Conservation (phyloP, 192 early-diverging fungal species). For the Geranomyces variabilis region DNA sequence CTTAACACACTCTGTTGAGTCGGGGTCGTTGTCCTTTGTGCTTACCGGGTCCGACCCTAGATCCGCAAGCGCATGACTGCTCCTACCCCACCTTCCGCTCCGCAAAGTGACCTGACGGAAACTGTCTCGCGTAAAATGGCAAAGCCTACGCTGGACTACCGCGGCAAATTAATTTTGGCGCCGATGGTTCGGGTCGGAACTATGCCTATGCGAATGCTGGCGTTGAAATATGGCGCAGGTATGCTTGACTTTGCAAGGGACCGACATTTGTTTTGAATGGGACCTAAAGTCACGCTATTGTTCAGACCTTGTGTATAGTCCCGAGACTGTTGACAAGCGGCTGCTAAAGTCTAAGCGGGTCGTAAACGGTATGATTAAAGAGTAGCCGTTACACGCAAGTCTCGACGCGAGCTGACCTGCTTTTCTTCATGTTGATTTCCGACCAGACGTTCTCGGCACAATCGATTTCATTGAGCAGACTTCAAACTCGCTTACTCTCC, state of each 20-base stretch:
- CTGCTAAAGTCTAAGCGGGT: slow-evolving; percentile 74
- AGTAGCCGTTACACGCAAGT: neutral
- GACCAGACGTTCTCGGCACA: slow-evolving; percentile 60
- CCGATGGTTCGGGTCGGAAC: slow-evolving; percentile 97
- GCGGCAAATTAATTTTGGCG: slow-evolving; percentile 77
- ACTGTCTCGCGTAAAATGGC: neutral
- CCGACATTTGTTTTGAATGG: neutral
- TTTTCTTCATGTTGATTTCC: too few relatives aligned
- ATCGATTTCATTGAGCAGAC: slow-evolving; percentile 74
- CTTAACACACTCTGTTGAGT: too few relatives aligned
- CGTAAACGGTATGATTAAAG: slow-evolving; percentile 64
- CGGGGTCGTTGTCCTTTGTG: too few relatives aligned
- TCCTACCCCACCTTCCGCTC: neutral
- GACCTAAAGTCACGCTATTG: neutral
- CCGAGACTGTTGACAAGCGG: slow-evolving; percentile 87
- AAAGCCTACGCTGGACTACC: slow-evolving; percentile 37
- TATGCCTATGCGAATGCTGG: slow-evolving; percentile 83
- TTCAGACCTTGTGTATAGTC: slow-evolving; percentile 82
- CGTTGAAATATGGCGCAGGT: slow-evolving; percentile 89
- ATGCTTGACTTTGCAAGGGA: slow-evolving; percentile 8
- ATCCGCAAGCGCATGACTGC: slow-evolving; percentile 2
- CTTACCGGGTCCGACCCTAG: neutral
- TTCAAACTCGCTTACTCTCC: slow-evolving; percentile 65
- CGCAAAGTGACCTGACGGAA: slow-evolving; percentile 15
- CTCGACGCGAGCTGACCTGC: neutral